A percentile compares a stretch with the other conserved stretches of the same genome.
These are phyloP conservation scores for Verticillium longisporum DNA, from an alignment of 2,329 filamentous ascomycete species.

Conservation along the genomic window DNA sequence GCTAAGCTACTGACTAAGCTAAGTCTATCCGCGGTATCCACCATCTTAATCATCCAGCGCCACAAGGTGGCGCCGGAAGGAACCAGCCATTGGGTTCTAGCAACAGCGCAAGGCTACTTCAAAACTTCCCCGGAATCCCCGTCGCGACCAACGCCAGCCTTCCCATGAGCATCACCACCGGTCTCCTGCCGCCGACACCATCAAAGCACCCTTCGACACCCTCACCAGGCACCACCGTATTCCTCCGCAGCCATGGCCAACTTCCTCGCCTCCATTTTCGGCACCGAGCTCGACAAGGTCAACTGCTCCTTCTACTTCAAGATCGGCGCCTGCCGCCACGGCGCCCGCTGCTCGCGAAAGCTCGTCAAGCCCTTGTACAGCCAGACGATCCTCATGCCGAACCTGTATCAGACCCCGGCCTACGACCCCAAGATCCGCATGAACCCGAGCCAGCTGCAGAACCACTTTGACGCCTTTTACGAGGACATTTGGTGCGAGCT, in stretches of 20 bases:
- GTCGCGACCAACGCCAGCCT: not conserved
- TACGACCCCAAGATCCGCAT: conserved; percentile 97
- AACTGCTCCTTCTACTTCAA: conserved; percentile 99
- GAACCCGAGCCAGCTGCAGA: conserved; percentile 92
- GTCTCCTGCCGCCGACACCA: conserved; percentile 1
- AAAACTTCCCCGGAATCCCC: conserved; percentile 9
- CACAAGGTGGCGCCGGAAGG: not conserved
- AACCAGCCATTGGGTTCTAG: not conserved
- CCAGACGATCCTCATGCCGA: conserved; percentile 95
- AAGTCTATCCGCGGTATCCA: no score
- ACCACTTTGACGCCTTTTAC: conserved; percentile 99
- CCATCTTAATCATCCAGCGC: no score
- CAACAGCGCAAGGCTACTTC: conserved; percentile 9
- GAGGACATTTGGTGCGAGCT: conserved; percentile 99
- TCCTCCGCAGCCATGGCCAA: conserved; percentile 64
- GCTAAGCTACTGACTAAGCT: no score
- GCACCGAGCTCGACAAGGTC: conserved; percentile 97
- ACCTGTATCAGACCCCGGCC: conserved; percentile 97
- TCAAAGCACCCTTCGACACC: not conserved
- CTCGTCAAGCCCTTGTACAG: conserved; percentile 98
- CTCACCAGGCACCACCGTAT: not conserved
- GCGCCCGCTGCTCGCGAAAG: conserved; percentile 95
- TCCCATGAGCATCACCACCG: not conserved
- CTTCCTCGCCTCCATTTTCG: conserved; percentile 98
- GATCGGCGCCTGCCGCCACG: conserved; percentile 97